Evolutionary conservation across 495 filamentous ascomycete species (phyloP).

Genomic region (Hypoxylon cercidicola): DNA sequence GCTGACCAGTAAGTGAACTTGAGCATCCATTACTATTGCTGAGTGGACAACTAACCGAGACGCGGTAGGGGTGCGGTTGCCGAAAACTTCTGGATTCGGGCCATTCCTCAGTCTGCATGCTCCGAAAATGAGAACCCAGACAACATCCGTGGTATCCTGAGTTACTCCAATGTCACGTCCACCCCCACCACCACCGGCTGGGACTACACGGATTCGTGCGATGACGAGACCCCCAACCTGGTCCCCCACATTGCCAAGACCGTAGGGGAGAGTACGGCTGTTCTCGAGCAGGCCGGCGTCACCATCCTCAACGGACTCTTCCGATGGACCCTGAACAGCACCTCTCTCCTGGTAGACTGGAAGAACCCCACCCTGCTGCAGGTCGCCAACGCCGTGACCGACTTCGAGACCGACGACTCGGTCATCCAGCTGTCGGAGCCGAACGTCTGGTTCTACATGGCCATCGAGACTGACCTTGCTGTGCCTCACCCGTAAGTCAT

Average conservation of each 20-base stretch:
- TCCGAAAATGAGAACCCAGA: slow-evolving; percentile 53
- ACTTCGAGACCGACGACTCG: slow-evolving; percentile 45
- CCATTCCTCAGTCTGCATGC: slow-evolving; percentile 63
- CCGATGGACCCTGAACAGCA: slow-evolving; percentile 56
- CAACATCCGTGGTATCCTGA: slow-evolving; percentile 67
- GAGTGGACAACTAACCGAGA: neutral
- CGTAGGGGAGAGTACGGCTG: slow-evolving; percentile 41
- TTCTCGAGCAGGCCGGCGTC: slow-evolving; percentile 44
- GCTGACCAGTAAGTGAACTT: slow-evolving; percentile 56
- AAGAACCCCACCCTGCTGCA: slow-evolving; percentile 53
- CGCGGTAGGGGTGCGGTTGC: slow-evolving; percentile 28
- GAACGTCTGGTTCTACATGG: slow-evolving; percentile 56
- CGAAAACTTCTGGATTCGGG: slow-evolving; percentile 71
- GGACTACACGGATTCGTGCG: slow-evolving; percentile 49
- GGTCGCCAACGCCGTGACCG: slow-evolving; percentile 46
- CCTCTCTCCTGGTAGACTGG: slow-evolving; percentile 56
- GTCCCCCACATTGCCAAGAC: slow-evolving; percentile 55
- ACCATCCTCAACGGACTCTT: slow-evolving; percentile 44
- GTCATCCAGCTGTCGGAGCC: slow-evolving; percentile 51
- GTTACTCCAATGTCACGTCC: slow-evolving; percentile 54
- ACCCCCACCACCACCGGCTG: slow-evolving; percentile 48
- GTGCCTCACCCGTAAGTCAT: slow-evolving; percentile 25
- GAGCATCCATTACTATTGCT: neutral
- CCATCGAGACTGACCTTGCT: slow-evolving; percentile 45
- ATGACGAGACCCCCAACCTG: slow-evolving; percentile 53